Percentiles rank a stretch among this genome's conserved stretches.
phyloP scores from a whole-genome alignment of 345 rosid genomes.

The Ceriops decandra region DNA sequence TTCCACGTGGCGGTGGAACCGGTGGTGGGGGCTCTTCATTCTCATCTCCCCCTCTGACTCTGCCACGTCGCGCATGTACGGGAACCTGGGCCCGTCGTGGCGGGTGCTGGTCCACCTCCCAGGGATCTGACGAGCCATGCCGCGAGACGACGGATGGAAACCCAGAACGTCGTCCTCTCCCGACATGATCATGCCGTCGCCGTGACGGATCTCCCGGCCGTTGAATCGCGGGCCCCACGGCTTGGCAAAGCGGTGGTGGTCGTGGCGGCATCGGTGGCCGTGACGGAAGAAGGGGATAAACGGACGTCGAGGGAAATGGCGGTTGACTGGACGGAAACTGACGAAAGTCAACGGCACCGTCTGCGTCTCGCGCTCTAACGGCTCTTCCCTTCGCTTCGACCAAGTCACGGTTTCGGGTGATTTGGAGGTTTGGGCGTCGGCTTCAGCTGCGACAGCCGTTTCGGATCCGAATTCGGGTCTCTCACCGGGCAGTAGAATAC shows the following conservation, averaged over 20 bases:
- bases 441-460: not conserved
- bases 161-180: slow-evolving; percentile 1
- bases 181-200: slow-evolving; percentile 35
- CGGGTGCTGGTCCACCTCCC: slow-evolving; percentile 31
- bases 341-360: slow-evolving; percentile 31
- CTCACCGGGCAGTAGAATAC: slow-evolving; percentile 41
- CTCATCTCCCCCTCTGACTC: not conserved
- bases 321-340: slow-evolving; percentile 41
- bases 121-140: slow-evolving; percentile 9
- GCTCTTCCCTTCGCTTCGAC: not conserved
- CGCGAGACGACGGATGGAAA: slow-evolving; percentile 8
- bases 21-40: slow-evolving; percentile 8
- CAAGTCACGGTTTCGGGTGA: not conserved
- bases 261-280: slow-evolving; percentile 37
- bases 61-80: slow-evolving; percentile 11
- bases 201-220: slow-evolving; percentile 22
- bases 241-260: slow-evolving; percentile 18
- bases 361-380: not conserved
- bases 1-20: slow-evolving; percentile 17
- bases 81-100: slow-evolving; percentile 21
- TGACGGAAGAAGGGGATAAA: slow-evolving; percentile 25
- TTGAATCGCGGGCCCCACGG: slow-evolving; percentile 18
- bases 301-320: slow-evolving; percentile 33
- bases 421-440: not conserved
- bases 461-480: slow-evolving; percentile 9